Evolutionary conservation across 176 grass and related monocot species (phyloP), one percentile per base, ranked within the genome.

Genomic region (Phoenix roebelenii): DNA sequence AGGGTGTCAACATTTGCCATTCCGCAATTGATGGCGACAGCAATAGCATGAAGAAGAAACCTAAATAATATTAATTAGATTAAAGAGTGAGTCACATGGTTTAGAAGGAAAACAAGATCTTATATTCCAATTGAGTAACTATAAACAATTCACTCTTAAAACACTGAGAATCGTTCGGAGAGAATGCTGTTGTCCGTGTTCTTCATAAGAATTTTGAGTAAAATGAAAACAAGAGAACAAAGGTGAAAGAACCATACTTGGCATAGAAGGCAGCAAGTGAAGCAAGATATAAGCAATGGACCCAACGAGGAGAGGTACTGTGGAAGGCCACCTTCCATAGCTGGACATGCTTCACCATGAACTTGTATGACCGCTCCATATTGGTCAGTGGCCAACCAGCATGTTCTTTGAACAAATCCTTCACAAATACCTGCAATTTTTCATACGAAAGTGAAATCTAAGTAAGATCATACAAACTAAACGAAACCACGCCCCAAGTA

Each of bases 271-370:
- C 77, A 30, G 87, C 93, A 5, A 98, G 85, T 1, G 70, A 84
- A 3, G 93, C 87, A 24, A 98, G 93, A 70, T 98, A 98, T 53
- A 92, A 60, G 72, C 55, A 70, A 53, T 98, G 93, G 54, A 98
- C 84, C 93, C 93, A 98, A 80, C 82, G 75, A 18, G 87, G 93
- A 59, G 93, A 92, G 16, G 93, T 98, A 71, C 49, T 77, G 74
- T 98, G 93, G 61, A 98, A 98, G 50, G 93, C 93, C 61, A 98
- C 72, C 79, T 92, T 98, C 93, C 93, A 98, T 5, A 98, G 84
- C 81, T 98, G 93, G 60, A 88, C 93, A 82, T 98, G 93, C 80
- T 92, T 97, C 66, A 97, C 93, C 93, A 97, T 91, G 84, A 97
- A 97, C 59, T 97, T 97, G 76, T 97, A 97, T 0, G 93, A 91